phyloP scores from a whole-genome alignment of 1,284 basidiomycete genomes.

The Papiliotrema flavescens region DNA sequence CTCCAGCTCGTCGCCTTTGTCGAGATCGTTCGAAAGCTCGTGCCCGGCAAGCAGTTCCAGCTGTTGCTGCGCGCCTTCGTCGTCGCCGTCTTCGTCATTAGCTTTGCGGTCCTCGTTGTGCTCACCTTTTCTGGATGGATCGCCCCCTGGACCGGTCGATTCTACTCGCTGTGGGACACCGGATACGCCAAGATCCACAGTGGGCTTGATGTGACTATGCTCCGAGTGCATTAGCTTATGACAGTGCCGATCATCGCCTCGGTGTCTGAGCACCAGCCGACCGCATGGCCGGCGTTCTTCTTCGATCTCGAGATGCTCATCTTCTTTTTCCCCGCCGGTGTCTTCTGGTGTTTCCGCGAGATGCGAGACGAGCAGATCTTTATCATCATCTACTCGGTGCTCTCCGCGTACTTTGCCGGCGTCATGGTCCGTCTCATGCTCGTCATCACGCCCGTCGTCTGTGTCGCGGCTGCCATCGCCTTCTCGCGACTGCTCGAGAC shows the following conservation, averaged over 20 bases:
- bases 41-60: constrained; percentile 92
- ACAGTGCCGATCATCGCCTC: constrained; percentile 92
- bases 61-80: constrained; percentile 69
- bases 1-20: constrained; percentile 95
- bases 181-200: constrained; percentile 89
- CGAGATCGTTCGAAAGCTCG: constrained; percentile 80
- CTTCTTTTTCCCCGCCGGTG: constrained; percentile 96
- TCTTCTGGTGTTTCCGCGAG: constrained; percentile 88
- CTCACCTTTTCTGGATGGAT: constrained; percentile 95
- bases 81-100: constrained; percentile 67
- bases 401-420: constrained; percentile 97
- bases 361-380: constrained; percentile 97
- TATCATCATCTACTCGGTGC: constrained; percentile 95
- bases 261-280: constrained; percentile 99
- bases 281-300: constrained; percentile 99
- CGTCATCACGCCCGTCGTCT: constrained; percentile 49
- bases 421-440: constrained; percentile 84
- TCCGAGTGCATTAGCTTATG: not conserved
- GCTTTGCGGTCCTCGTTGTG: constrained; percentile 65
- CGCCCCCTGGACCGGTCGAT: constrained; percentile 97
- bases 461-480: constrained; percentile 82
- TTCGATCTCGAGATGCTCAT: constrained; percentile 98
- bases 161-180: constrained; percentile 99
- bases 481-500: constrained; percentile 83
- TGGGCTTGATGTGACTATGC: constrained; percentile 34